Conservation (phyloP, 768 basidiomycete species). For the Psilocybe tampanensis region DNA sequence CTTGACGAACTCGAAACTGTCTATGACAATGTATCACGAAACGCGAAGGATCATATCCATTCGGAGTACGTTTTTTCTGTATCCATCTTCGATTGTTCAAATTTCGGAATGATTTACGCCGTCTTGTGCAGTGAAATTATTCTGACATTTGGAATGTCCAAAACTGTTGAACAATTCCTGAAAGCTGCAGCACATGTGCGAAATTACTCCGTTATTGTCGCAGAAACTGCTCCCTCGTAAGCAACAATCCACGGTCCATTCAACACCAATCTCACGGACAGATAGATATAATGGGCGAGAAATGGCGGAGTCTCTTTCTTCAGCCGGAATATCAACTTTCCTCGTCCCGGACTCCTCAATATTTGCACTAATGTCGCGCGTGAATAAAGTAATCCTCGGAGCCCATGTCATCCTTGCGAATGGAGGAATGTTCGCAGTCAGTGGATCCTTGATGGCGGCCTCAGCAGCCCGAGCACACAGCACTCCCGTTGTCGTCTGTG, state of each 20-base stretch:
- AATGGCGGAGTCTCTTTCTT: slow-evolving; percentile 81
- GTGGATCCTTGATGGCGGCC: slow-evolving; percentile 83
- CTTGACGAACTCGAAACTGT: slow-evolving; percentile 96
- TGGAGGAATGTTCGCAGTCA: slow-evolving; percentile 91
- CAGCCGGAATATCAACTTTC: slow-evolving; percentile 88
- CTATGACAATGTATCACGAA: slow-evolving; percentile 92
- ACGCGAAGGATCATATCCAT: slow-evolving; percentile 94
- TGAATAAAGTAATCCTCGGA: slow-evolving; percentile 95
- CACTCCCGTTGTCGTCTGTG: slow-evolving; percentile 91
- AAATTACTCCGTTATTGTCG: slow-evolving; percentile 95
- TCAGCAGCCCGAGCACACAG: slow-evolving; percentile 88
- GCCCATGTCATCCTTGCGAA: slow-evolving; percentile 97
- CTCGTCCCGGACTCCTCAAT: slow-evolving; percentile 96
- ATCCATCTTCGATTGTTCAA: too few species aligned
- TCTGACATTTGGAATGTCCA: slow-evolving; percentile 79
- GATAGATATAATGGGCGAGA: slow-evolving; percentile 80
- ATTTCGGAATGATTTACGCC: too few species aligned
- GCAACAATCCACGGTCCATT: slow-evolving; percentile 32
- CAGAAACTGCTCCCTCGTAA: slow-evolving; percentile 93
- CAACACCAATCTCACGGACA: not conserved
- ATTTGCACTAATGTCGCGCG: slow-evolving; percentile 94
- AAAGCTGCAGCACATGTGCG: slow-evolving; percentile 87
- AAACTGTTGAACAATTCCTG: slow-evolving; percentile 91
- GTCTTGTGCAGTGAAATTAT: slow-evolving; percentile 79
- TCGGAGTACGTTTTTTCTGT: slow-evolving; percentile 72